Percentiles rank a stretch among this genome's conserved stretches.
These are phyloP conservation scores for Rickenella mellea DNA, from an alignment of 768 basidiomycete genomes.

Conservation along the genomic window DNA sequence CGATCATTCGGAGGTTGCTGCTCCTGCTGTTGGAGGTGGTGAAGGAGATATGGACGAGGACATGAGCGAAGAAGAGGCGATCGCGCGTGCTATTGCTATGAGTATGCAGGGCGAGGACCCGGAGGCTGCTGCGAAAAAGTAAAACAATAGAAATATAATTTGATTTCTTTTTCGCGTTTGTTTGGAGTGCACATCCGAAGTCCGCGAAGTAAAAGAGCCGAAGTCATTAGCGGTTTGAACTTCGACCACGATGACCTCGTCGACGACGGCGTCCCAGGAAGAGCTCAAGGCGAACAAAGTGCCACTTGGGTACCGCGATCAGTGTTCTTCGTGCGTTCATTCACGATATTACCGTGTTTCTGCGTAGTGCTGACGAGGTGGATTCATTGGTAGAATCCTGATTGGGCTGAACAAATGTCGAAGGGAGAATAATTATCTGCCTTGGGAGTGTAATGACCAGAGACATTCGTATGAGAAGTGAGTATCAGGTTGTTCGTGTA, in stretches of 20 bases:
- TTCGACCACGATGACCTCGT: constrained; percentile 44
- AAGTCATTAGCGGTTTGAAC: not conserved
- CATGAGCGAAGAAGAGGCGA: constrained; percentile 80
- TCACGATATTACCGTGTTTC: not conserved
- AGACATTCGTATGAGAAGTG: constrained; percentile 80
- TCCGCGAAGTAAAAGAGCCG: not conserved
- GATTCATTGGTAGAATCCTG: constrained; percentile 76
- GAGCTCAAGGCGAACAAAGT: constrained; percentile 70
- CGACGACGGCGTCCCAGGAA: constrained; percentile 73
- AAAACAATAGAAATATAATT: not conserved
- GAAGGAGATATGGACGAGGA: constrained; percentile 57
- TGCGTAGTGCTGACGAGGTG: constrained; percentile 1
- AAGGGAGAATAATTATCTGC: constrained; percentile 63
- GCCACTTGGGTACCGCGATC: constrained; percentile 80
- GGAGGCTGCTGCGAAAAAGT: not conserved
- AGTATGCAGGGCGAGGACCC: constrained; percentile 64
- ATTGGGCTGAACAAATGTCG: constrained; percentile 86
- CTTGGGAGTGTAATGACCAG: constrained; percentile 94
- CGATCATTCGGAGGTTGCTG: constrained; percentile 20
- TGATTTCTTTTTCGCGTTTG: not conserved
- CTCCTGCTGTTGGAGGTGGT: constrained; percentile 23
- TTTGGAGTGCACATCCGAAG: not conserved
- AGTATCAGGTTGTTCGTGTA: constrained; percentile 15
- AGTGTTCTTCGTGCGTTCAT: constrained; percentile 76
- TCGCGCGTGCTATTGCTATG: constrained; percentile 86